phyloP scores from a whole-genome alignment of 768 basidiomycete genomes.

The Cystobasidium ongulense region DNA sequence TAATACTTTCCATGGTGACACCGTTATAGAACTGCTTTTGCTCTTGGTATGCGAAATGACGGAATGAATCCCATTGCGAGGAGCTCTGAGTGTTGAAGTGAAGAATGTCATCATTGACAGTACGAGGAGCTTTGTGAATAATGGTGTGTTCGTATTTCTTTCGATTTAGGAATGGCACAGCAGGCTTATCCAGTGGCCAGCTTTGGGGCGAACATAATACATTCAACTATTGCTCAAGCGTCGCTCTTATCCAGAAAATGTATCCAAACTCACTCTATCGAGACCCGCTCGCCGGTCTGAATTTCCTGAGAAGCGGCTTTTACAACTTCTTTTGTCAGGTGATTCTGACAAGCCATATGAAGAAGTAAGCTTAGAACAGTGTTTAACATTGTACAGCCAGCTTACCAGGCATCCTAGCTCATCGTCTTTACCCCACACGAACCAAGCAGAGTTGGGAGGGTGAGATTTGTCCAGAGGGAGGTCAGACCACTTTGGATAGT shows the following conservation, averaged over 20 bases:
- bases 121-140: not conserved
- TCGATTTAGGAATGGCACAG: not conserved
- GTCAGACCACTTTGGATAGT: not conserved
- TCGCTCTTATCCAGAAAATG: too few species aligned
- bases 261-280: not conserved
- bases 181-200: constrained; percentile 1
- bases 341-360: not conserved
- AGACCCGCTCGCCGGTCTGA: not conserved
- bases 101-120: not conserved
- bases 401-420: not conserved
- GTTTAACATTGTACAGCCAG: too few species aligned
- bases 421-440: constrained; percentile 1
- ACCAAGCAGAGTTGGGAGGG: not conserved
- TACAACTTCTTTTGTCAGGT: not conserved
- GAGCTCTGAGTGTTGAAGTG: constrained; percentile 11
- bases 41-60: constrained; percentile 10
- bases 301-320: not conserved
- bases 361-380: not conserved
- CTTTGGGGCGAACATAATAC: not conserved
- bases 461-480: constrained; percentile 1
- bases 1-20: not conserved
- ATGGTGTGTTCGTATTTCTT: not conserved
- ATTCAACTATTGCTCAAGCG: too few species aligned
- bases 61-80: not conserved
- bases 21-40: constrained; percentile 15